Evolutionary conservation across 305 asterid genomes (phyloP).

Genomic region (Fraxinus xanthoxyloides): DNA sequence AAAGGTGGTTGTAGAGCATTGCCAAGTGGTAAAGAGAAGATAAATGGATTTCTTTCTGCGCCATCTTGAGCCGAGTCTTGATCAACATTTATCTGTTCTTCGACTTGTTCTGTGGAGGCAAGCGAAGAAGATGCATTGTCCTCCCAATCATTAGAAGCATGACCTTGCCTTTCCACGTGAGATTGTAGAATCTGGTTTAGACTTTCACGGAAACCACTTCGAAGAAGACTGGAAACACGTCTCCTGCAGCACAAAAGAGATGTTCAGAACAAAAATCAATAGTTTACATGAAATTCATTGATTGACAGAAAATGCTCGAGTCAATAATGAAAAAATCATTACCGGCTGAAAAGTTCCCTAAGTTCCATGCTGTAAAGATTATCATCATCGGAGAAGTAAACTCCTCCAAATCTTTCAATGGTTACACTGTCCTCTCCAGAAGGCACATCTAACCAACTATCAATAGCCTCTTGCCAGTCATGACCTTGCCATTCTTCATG

Average conservation of each 20-base stretch:
- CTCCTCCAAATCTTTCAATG: slow-evolving; percentile 34
- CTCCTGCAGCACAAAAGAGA: slow-evolving; percentile 51
- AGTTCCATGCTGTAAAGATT: slow-evolving; percentile 61
- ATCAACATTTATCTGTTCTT: slow-evolving; percentile 38
- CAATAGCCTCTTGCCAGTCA: slow-evolving; percentile 58
- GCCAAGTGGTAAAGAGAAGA: slow-evolving; percentile 30
- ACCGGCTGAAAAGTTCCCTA: slow-evolving; percentile 92
- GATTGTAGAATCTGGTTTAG: slow-evolving; percentile 78
- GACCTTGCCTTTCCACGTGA: slow-evolving; percentile 65
- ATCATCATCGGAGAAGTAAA: slow-evolving; percentile 59
- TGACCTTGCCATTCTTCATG: slow-evolving; percentile 60
- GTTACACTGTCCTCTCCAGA: slow-evolving; percentile 48
- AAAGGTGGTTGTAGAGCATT: slow-evolving; percentile 40
- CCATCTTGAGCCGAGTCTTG: slow-evolving; percentile 29
- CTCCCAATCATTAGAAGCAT: slow-evolving; percentile 65
- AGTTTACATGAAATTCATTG: not conserved
- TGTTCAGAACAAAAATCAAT: not conserved
- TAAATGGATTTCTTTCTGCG: slow-evolving; percentile 35
- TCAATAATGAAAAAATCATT: slow-evolving; percentile 8
- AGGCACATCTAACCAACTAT: slow-evolving; percentile 68
- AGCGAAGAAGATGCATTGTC: slow-evolving; percentile 43
- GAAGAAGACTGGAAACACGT: slow-evolving; percentile 81
- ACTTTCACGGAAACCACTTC: slow-evolving; percentile 81
- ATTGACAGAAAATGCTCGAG: not conserved
- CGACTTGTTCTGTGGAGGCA: slow-evolving; percentile 37